Conservation (phyloP, 2,329 filamentous ascomycete genomes). For the Cladophialophora yegresii region DNA sequence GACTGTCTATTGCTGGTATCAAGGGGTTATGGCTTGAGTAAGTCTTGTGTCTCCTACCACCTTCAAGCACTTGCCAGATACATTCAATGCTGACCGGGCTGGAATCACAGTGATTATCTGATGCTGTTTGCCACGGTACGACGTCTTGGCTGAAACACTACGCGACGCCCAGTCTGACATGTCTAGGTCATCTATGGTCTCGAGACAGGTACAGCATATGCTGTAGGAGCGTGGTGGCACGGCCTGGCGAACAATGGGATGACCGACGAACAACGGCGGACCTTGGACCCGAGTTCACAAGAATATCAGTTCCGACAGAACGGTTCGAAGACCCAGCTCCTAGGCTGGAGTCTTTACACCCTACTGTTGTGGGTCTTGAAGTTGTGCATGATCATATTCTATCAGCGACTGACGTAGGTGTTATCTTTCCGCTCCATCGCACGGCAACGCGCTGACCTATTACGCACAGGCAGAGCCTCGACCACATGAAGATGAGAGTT, state of each 20-base stretch:
- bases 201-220: slow-evolving; percentile 55
- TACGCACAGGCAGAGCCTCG: slow-evolving; percentile 43
- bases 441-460: not conserved
- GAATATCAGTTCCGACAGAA: slow-evolving; percentile 55
- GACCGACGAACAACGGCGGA: slow-evolving; percentile 53
- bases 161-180: not conserved
- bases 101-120: not conserved
- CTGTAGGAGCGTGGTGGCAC: slow-evolving; percentile 51
- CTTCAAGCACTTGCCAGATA: not conserved
- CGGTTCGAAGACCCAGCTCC: slow-evolving; percentile 57
- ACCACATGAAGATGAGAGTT: slow-evolving; percentile 50
- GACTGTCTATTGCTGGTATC: slow-evolving; percentile 46
- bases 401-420: slow-evolving; percentile 55
- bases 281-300: slow-evolving; percentile 47
- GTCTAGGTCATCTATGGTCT: slow-evolving; percentile 54
- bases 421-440: not conserved
- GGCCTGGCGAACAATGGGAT: slow-evolving; percentile 62
- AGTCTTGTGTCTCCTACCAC: not conserved
- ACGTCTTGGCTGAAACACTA: not conserved
- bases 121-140: slow-evolving; percentile 1
- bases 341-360: slow-evolving; percentile 59
- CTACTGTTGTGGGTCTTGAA: slow-evolving; percentile 57
- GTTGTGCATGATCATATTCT: slow-evolving; percentile 59
- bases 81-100: not conserved
- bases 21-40: slow-evolving; percentile 46